Conservation (phyloP, 2,329 filamentous ascomycete species). For the Elsinoe perseae region DNA sequence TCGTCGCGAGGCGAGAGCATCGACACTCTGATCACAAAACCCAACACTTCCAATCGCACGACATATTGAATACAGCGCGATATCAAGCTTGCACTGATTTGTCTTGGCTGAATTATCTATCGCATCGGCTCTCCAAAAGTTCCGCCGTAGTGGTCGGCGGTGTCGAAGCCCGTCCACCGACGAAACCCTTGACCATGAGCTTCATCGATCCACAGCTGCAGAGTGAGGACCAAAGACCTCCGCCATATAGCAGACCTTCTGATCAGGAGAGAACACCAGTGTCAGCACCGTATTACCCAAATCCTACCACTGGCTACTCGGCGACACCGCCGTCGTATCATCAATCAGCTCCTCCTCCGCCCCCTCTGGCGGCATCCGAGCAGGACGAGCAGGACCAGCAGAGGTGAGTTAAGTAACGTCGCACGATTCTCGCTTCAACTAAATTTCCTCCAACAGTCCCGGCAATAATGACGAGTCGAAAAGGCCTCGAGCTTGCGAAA, state of each 20-base stretch:
- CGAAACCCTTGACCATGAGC: constrained; percentile 11
- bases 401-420: not conserved
- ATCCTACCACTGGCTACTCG: not conserved
- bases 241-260: not conserved
- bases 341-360: not conserved
- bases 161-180: not conserved
- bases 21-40: not conserved
- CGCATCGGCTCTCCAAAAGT: not conserved
- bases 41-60: not conserved
- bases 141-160: not conserved
- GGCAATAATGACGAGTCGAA: constrained; percentile 34
- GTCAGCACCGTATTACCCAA: constrained; percentile 4
- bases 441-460: no score
- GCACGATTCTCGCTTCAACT: constrained; percentile 21
- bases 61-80: not conserved
- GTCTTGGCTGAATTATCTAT: not conserved
- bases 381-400: not conserved
- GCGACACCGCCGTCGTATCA: not conserved
- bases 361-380: not conserved
- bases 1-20: not conserved
- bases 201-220: constrained; percentile 7
- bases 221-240: constrained; percentile 1
- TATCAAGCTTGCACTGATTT: not conserved
- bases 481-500: constrained; percentile 41
- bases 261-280: constrained; percentile 5